Evolutionary conservation across 1,284 basidiomycete genomes (phyloP).

Genomic region (Cerrena zonata): DNA sequence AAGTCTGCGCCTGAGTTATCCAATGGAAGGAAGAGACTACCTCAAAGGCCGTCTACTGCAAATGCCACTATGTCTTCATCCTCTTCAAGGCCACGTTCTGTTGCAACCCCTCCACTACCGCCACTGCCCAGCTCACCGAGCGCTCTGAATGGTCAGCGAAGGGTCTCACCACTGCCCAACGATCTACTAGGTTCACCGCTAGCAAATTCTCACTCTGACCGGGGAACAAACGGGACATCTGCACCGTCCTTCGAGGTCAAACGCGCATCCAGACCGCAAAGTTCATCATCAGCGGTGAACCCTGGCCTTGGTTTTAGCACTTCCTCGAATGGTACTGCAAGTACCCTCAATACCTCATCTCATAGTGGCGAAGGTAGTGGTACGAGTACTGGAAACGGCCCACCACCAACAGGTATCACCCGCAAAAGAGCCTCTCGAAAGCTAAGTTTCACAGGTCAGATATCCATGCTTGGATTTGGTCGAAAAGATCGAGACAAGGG

Average conservation of each 20-base stretch:
- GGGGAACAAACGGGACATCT: background rate
- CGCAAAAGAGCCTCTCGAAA: constrained; percentile 52
- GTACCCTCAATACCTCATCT: constrained; percentile 6
- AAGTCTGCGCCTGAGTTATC: constrained; percentile 20
- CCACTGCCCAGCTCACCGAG: constrained; percentile 15
- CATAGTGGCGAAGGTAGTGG: constrained; percentile 3
- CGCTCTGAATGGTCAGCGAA: background rate
- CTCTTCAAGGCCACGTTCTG: constrained; percentile 14
- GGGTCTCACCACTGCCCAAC: background rate
- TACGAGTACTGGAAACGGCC: background rate
- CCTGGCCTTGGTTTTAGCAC: constrained; percentile 3
- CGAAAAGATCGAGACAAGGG: constrained; percentile 34
- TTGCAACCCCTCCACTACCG: constrained; percentile 16
- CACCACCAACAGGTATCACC: background rate
- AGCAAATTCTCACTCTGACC: no score
- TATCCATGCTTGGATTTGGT: constrained; percentile 57
- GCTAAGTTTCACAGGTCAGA: constrained; percentile 60
- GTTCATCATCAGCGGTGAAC: background rate
- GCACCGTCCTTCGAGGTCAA: background rate
- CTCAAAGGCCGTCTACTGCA: constrained; percentile 24
- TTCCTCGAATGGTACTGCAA: constrained; percentile 11
- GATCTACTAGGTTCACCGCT: background rate
- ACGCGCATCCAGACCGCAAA: background rate
- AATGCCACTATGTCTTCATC: constrained; percentile 16
- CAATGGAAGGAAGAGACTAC: constrained; percentile 11